These are phyloP conservation scores for Penicillium longicatenatum DNA, from an alignment of 495 filamentous ascomycete genomes.

Conservation along the genomic window DNA sequence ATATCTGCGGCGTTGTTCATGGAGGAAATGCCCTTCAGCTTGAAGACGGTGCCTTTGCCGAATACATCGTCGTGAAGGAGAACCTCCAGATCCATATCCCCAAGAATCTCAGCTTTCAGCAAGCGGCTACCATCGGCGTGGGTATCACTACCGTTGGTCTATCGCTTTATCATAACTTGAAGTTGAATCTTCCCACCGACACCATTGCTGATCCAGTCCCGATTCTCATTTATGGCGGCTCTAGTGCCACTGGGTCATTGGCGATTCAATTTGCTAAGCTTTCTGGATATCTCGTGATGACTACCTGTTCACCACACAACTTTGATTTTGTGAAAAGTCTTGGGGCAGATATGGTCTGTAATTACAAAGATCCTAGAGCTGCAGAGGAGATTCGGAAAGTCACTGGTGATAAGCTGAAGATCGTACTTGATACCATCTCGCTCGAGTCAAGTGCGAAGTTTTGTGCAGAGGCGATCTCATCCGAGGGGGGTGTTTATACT, in stretches of 20 bases:
- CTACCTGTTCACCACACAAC: conserved; percentile 41
- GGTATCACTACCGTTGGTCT: conserved; percentile 43
- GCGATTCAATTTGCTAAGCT: conserved; percentile 56
- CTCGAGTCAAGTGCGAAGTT: conserved; percentile 19
- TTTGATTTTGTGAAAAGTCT: conserved; percentile 32
- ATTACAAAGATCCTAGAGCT: conserved; percentile 28
- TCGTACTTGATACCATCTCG: conserved; percentile 37
- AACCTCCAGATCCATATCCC: conserved; percentile 53
- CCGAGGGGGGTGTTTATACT: conserved; percentile 25
- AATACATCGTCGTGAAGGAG: conserved; percentile 46
- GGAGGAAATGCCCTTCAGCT: conserved; percentile 50
- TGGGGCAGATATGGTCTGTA: conserved; percentile 38
- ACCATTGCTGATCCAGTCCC: conserved; percentile 4
- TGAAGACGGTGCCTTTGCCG: conserved; percentile 52
- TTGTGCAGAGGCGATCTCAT: conserved; percentile 34
- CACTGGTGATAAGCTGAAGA: conserved; percentile 31
- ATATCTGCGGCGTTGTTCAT: conserved; percentile 47
- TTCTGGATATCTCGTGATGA: conserved; percentile 33
- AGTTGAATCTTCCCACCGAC: conserved; percentile 12
- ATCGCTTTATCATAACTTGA: conserved; percentile 25
- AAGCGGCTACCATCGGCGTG: conserved; percentile 54
- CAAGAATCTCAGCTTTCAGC: conserved; percentile 47
- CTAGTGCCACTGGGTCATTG: conserved; percentile 50
- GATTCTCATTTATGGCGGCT: conserved; percentile 56
- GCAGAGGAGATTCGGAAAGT: conserved; percentile 26